These are phyloP conservation scores for Fusarium tricinctum DNA, from an alignment of 2,329 filamentous ascomycete genomes.

Conservation along the genomic window DNA sequence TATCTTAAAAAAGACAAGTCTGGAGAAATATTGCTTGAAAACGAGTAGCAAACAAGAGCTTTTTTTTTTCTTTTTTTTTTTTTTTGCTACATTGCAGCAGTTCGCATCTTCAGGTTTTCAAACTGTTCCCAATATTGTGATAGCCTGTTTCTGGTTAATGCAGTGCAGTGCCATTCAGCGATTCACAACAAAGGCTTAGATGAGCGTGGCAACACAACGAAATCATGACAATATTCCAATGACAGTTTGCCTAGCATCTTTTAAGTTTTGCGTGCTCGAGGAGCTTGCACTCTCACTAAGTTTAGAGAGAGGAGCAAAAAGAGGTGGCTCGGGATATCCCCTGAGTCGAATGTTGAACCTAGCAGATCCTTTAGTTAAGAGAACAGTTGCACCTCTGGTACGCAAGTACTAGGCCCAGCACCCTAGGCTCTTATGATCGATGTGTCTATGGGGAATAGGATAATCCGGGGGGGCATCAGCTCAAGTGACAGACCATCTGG, in stretches of 20 bases:
- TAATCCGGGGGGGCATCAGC: conserved; percentile 1
- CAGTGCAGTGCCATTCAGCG: not conserved
- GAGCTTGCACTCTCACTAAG: not conserved
- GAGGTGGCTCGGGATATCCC: not conserved
- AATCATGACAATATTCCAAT: not conserved
- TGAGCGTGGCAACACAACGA: not conserved
- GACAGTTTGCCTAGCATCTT: not conserved
- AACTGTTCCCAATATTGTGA: no score
- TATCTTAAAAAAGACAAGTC: not conserved
- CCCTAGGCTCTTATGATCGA: not conserved
- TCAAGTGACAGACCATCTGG: conserved; percentile 18
- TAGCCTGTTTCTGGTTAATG: not conserved
- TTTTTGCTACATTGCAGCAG: not conserved
- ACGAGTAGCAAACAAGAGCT: not conserved
- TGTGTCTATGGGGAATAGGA: not conserved
- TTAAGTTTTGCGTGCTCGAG: not conserved
- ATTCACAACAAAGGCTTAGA: not conserved
- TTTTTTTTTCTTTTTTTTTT: no score
- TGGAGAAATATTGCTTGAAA: not conserved
- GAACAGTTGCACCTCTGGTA: not conserved
- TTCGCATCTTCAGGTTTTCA: not conserved
- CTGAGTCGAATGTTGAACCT: not conserved
- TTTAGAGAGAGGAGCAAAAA: not conserved
- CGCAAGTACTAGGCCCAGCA: not conserved
- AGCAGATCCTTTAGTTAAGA: not conserved